Evolutionary conservation across 176 grass and related monocot species (phyloP).

Genomic region (Hordeum marinum): DNA sequence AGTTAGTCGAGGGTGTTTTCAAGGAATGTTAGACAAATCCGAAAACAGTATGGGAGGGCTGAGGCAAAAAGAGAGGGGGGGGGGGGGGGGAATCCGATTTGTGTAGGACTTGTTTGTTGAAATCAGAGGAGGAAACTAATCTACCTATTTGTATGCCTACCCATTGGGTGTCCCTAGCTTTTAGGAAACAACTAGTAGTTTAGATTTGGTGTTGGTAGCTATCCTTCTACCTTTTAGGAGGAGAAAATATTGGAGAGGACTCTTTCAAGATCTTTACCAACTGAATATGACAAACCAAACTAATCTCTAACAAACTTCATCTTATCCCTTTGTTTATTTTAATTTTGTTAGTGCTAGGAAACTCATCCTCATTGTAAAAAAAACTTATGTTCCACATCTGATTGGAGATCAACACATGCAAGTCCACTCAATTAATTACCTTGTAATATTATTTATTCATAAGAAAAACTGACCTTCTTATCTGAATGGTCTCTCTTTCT

Average conservation of each 20-base stretch:
- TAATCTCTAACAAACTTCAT: background rate
- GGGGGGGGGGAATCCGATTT: background rate
- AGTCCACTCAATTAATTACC: background rate
- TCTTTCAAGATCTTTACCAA: background rate
- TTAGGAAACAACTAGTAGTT: background rate
- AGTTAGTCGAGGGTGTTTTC: too few species aligned
- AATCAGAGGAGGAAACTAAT: background rate
- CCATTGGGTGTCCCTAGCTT: background rate
- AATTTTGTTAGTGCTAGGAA: background rate
- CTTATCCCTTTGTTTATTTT: background rate
- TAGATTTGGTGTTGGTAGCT: background rate
- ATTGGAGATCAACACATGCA: background rate
- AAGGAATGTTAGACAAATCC: too few species aligned
- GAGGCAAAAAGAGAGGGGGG: too few species aligned
- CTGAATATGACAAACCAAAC: background rate
- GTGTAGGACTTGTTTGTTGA: background rate
- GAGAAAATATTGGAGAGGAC: background rate
- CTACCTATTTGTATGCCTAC: background rate
- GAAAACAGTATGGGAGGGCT: too few species aligned
- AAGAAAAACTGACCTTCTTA: too few species aligned
- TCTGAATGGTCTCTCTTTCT: too few species aligned
- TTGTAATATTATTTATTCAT: too few species aligned
- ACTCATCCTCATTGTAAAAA: background rate
- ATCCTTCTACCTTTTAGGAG: background rate
- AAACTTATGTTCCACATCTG: background rate